Percentiles rank a stretch among this genome's conserved stretches.
These are phyloP conservation scores for Annona squamosa DNA, from an alignment of 164 flowering plant species.

Conservation along the genomic window DNA sequence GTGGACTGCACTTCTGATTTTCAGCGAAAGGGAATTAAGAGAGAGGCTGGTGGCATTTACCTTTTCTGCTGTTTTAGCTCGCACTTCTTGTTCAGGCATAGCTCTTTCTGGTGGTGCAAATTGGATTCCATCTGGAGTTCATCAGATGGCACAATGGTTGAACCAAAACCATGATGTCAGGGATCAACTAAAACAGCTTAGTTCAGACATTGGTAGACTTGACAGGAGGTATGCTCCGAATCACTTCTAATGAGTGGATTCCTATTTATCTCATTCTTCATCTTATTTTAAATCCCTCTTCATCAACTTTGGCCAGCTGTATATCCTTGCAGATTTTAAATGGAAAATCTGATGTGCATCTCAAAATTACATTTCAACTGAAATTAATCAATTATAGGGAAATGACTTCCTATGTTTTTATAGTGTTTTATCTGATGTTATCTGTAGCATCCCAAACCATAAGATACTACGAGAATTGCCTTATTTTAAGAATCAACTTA, in stretches of 20 bases:
- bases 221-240: constrained; percentile 35
- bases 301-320: not conserved
- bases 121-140: constrained; percentile 65
- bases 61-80: constrained; percentile 33
- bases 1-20: constrained; percentile 48
- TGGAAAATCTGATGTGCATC: not conserved
- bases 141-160: constrained; percentile 77
- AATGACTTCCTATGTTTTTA: not conserved
- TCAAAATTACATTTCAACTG: not conserved
- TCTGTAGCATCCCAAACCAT: too few species aligned
- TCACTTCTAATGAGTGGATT: not conserved
- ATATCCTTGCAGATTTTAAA: not conserved
- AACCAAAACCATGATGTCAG: constrained; percentile 25
- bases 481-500: too few species aligned
- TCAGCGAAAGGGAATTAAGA: constrained; percentile 63
- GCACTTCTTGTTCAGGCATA: constrained; percentile 19
- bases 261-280: not conserved
- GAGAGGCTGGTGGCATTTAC: constrained; percentile 61
- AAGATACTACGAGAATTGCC: too few species aligned
- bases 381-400: not conserved
- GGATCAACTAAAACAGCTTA: constrained; percentile 37
- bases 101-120: constrained; percentile 4
- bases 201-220: constrained; percentile 32
- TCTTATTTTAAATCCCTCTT: not conserved
- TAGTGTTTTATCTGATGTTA: not conserved